These are phyloP conservation scores for Schizothecium vesticola DNA, from an alignment of 495 filamentous ascomycete genomes.

Conservation along the genomic window DNA sequence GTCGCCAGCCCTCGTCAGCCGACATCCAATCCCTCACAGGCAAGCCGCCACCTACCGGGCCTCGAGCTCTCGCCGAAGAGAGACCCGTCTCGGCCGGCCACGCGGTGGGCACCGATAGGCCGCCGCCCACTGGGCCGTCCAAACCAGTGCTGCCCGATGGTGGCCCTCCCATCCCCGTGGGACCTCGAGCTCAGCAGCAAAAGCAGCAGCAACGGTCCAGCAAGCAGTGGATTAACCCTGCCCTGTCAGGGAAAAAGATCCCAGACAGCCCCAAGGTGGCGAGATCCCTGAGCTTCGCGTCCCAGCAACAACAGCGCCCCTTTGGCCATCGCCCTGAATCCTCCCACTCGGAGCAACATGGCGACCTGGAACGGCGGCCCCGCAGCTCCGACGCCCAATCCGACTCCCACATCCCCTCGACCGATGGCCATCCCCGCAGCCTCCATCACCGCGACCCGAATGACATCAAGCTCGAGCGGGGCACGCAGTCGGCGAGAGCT, in stretches of 20 bases:
- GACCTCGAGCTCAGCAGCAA: constrained; percentile 46
- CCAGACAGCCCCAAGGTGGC: constrained; percentile 42
- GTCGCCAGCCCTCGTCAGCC: constrained; percentile 34
- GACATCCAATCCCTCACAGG: constrained; percentile 37
- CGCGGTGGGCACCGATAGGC: constrained; percentile 26
- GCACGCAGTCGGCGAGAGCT: constrained; percentile 35
- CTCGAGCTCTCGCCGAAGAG: constrained; percentile 45
- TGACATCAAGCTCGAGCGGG: constrained; percentile 34
- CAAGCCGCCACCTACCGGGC: constrained; percentile 47
- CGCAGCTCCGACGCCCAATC: constrained; percentile 43
- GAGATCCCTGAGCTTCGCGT: constrained; percentile 39
- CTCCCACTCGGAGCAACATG: constrained; percentile 37
- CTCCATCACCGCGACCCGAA: constrained; percentile 30
- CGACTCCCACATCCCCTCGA: constrained; percentile 23
- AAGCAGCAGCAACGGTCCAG: constrained; percentile 42
- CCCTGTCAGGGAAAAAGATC: constrained; percentile 36
- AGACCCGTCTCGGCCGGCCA: constrained; percentile 35
- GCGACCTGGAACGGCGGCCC: constrained; percentile 36
- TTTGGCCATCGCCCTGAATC: constrained; percentile 31
- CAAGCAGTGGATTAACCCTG: constrained; percentile 60
- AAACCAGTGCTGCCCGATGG: constrained; percentile 49
- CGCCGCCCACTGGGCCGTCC: constrained; percentile 40
- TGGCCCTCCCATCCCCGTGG: constrained; percentile 52
- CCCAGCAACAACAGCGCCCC: constrained; percentile 35
- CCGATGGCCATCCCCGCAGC: constrained; percentile 30